Conservation (phyloP, 148 eudicot species). For the Camellia granthamiana region DNA sequence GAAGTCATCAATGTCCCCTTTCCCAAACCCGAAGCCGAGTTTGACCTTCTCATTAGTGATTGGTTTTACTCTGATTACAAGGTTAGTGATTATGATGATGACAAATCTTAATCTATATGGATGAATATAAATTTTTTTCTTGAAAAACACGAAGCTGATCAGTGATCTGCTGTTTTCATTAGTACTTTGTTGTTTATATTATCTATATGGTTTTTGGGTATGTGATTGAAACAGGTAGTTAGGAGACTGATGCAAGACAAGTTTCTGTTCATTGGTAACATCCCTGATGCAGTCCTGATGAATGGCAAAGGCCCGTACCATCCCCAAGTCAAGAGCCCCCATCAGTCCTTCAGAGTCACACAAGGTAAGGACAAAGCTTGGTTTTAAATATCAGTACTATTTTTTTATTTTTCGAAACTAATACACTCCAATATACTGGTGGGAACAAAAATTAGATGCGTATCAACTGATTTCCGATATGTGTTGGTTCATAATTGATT, state of each 20-base stretch:
- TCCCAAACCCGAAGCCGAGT: slow-evolving; percentile 40
- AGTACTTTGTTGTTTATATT: neutral
- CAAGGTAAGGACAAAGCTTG: slow-evolving; percentile 18
- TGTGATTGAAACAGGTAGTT: slow-evolving; percentile 12
- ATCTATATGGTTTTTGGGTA: too few species aligned
- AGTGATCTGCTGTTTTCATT: too few species aligned
- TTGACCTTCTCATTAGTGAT: slow-evolving; percentile 43
- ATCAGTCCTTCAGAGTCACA: slow-evolving; percentile 28
- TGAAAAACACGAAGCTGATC: too few species aligned
- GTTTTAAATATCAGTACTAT: neutral
- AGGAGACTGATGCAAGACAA: slow-evolving; percentile 10
- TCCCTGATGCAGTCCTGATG: slow-evolving; percentile 29
- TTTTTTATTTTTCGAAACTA: neutral
- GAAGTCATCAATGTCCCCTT: slow-evolving; percentile 33
- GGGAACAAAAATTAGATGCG: too few species aligned
- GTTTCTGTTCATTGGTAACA: neutral
- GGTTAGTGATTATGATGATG: slow-evolving; percentile 13
- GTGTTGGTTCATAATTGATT: too few species aligned
- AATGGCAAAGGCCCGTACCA: slow-evolving; percentile 35
- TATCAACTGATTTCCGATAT: too few species aligned
- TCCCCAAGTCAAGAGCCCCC: neutral
- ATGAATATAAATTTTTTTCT: too few species aligned
- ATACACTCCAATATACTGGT: too few species aligned
- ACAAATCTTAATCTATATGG: too few species aligned
- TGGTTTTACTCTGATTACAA: slow-evolving; percentile 32